Percentiles rank a stretch among this genome's conserved stretches.
Conservation (phyloP, 1,284 basidiomycete genomes). For the Acaromyces ingoldii region DNA sequence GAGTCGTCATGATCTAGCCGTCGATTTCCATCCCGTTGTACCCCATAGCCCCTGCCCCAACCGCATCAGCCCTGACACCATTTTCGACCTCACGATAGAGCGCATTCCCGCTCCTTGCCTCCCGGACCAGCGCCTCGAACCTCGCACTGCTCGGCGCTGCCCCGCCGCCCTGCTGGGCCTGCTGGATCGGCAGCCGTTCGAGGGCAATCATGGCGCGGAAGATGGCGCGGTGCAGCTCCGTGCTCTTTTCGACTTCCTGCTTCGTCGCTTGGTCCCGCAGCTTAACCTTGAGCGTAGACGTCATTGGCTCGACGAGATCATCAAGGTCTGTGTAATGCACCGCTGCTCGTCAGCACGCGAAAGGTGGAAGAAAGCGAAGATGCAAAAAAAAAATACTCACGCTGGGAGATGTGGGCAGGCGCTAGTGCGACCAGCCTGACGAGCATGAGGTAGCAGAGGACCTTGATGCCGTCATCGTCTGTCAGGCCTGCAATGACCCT, state of each 20-base stretch:
- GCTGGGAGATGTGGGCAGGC: slow-evolving; percentile 63
- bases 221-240: slow-evolving; percentile 82
- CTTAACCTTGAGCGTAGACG: slow-evolving; percentile 65
- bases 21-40: too few relatives aligned
- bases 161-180: not conserved
- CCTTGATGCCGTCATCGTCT: slow-evolving; percentile 95
- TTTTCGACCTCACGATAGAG: slow-evolving; percentile 9
- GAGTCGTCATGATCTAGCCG: too few relatives aligned
- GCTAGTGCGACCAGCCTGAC: slow-evolving; percentile 82
- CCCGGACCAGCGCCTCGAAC: slow-evolving; percentile 12
- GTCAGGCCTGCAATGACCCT: slow-evolving; percentile 75
- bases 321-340: slow-evolving; percentile 75
- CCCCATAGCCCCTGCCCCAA: too few relatives aligned
- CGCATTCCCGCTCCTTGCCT: slow-evolving; percentile 9
- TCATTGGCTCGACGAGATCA: slow-evolving; percentile 73
- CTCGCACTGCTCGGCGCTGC: not conserved
- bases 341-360: too few relatives aligned
- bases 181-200: slow-evolving; percentile 4
- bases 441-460: slow-evolving; percentile 89
- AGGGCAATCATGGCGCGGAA: slow-evolving; percentile 79
- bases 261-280: slow-evolving; percentile 85
- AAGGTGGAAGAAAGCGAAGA: not conserved
- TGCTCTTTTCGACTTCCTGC: slow-evolving; percentile 89
- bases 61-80: too few relatives aligned
- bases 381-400: slow-evolving; percentile 21